Percentiles rank a stretch among this genome's conserved stretches.
Evolutionary conservation across 2,329 filamentous ascomycete species (phyloP).

Genomic region (Purpureocillium lavendulum): DNA sequence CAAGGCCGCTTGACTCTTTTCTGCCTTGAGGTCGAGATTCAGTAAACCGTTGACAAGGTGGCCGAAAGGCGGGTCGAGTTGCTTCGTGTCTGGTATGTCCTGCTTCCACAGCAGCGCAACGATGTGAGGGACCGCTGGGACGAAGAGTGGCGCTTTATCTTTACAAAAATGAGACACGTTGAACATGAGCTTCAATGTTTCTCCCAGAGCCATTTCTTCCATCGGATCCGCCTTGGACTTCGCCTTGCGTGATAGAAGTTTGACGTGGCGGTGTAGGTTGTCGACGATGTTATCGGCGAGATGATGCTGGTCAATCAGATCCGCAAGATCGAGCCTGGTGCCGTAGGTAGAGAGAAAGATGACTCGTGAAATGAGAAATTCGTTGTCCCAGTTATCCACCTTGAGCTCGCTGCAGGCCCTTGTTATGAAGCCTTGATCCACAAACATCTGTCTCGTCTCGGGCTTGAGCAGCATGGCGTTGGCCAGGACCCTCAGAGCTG

Average conservation of each 20-base stretch:
- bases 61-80: constrained; percentile 64
- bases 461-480: constrained; percentile 59
- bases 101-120: constrained; percentile 58
- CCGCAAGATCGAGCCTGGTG: constrained; percentile 39
- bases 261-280: constrained; percentile 64
- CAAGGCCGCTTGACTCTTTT: constrained; percentile 44
- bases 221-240: constrained; percentile 42
- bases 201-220: constrained; percentile 70
- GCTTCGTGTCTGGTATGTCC: constrained; percentile 49
- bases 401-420: constrained; percentile 65
- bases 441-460: constrained; percentile 33
- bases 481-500: constrained; percentile 70
- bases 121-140: constrained; percentile 59
- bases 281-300: constrained; percentile 52
- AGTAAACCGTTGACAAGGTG: constrained; percentile 73
- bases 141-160: constrained; percentile 53
- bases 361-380: constrained; percentile 59
- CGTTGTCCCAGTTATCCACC: constrained; percentile 69
- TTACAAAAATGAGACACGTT: constrained; percentile 74
- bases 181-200: constrained; percentile 83
- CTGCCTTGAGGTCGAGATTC: constrained; percentile 61
- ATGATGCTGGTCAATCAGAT: constrained; percentile 33
- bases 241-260: constrained; percentile 22
- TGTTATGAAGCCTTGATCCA: constrained; percentile 40
- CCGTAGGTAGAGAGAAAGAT: constrained; percentile 38